Percentiles rank a stretch among this genome's conserved stretches.
These are phyloP conservation scores for Mycena sp. DNA, from an alignment of 1,284 basidiomycete species.

Conservation along the genomic window DNA sequence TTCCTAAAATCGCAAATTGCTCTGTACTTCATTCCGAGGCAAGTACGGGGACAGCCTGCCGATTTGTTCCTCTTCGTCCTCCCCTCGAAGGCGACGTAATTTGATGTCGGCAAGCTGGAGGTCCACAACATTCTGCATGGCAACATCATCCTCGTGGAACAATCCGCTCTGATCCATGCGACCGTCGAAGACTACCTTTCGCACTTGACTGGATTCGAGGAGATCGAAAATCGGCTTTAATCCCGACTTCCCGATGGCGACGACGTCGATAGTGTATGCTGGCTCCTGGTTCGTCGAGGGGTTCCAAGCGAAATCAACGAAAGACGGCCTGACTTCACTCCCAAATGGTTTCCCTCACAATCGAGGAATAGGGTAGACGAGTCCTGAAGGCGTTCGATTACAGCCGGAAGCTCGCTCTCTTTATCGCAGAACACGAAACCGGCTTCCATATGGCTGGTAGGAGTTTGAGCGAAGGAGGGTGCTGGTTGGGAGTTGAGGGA, in stretches of 20 bases:
- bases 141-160: slow-evolving; percentile 16
- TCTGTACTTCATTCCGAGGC: background rate
- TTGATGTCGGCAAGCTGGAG: slow-evolving; percentile 26
- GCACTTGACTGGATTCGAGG: slow-evolving; percentile 1
- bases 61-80: background rate
- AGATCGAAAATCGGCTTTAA: slow-evolving; percentile 18
- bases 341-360: slow-evolving; percentile 13
- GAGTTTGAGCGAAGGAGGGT: too few relatives aligned
- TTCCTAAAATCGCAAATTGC: background rate
- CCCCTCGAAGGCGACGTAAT: slow-evolving; percentile 7
- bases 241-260: background rate
- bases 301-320: slow-evolving; percentile 13
- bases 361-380: slow-evolving; percentile 9
- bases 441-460: too few relatives aligned
- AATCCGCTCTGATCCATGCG: slow-evolving; percentile 28
- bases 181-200: slow-evolving; percentile 29
- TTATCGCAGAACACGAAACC: slow-evolving; percentile 9
- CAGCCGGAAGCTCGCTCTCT: background rate
- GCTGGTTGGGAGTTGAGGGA: too few relatives aligned
- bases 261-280: slow-evolving; percentile 13
- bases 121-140: slow-evolving; percentile 20
- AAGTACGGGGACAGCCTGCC: background rate
- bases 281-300: background rate
- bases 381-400: background rate
- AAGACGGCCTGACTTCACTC: background rate